Base-by-base conservation (phyloP, 139 green algal species). In the Picochlorum sp. region DNA sequence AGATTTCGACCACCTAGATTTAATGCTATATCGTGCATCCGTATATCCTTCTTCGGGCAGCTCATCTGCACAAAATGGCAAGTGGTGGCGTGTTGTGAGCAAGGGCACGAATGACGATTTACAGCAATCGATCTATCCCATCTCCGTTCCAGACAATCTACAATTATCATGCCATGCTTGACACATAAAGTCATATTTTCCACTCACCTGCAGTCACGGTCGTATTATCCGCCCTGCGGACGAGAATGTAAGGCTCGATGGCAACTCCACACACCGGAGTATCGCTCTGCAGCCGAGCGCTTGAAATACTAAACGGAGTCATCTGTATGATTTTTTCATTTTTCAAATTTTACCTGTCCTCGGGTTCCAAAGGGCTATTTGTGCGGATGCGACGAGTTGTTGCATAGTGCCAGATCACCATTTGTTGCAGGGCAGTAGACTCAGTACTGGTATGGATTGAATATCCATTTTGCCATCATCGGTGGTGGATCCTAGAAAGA, bases 241-340 rank as follows among this genome's bases (percentile, higher is more conserved):
- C 68, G 14, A 94, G 63, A 16, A 96, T 74, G 67, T 95, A 96
- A 13, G 91, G 91, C 55, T 91, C 84, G 6, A 95, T 59, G 2
- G 70, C 70, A 2, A 95, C 86, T 24, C 75, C 79, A 41, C 69
- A 80, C 4, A 88, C 77, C 7, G 83, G 81, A 5, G 83, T 81
- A 8, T 95, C 87, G 14, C 74, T 82, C 9, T 83, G 75, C 8
- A 95, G 64, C 25, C 70, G 57, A 28, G 59, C 54, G 10, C 33
- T 51, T 5, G 76, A 35, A 25, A 78, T 41, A n/a, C 69, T 59
- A 18, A 78, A 22, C 12, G 66, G 59, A 24, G 44, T 31, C 44
- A 53, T 53, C 44, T 29, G 16, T 33, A 41, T 12, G 12, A 41
- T 9, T 41, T 41, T 41, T 41, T n/a, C 35, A n/a, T 41, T 41